Base-by-base conservation (phyloP, 164 flowering plant genomes). In the Liriodendron chinense region DNA sequence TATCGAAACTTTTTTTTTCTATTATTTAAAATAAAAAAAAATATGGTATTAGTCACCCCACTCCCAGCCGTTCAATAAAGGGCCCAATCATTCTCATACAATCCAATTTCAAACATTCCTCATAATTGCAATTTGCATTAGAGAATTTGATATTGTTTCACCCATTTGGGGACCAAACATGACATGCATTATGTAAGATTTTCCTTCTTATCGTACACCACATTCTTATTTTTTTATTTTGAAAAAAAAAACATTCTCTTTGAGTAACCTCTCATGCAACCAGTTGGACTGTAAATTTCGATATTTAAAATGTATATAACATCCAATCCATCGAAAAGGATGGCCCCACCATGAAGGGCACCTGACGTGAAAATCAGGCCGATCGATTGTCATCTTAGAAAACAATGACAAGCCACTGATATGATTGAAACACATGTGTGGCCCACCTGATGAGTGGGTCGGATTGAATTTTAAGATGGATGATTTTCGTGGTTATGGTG, bases 1-100 rank as follows among this genome's bases (percentile, higher is more conserved):
- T 34, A 34, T 34, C 43, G n/a, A 34, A 34, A 34, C 0, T 4
- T 1, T 34, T 34, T 34, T 34, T 34, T 34, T 1, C 43, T 34
- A 34, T 34, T 34, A 34, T 34, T 34, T 34, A 34, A 34, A 34
- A 34, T 34, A 34, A 34, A 6, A 34, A 34, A 34, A 34, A 34
- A 34, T 4, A 34, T 34, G 22, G 64, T 61, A 3, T 18, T 66
- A 67, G 64, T 24, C n/a, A 48, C 71, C 48, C 59, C 76, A 53
- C 61, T 65, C 22, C 48, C 47, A 69, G 74, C 79, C 74, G 72
- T 76, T 56, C 77, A 56, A 59, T 65, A 66, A 76, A 76, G 71
- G 23, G 65, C 5, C 73, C 53, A 69, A 76, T 73, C 76, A 76
- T 69, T 74, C 63, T 66, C 43, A 20, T 9, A 64, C 22, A 64